Evolutionary conservation across 116 monocot species (phyloP).

Genomic region (Phalaenopsis hybrid): DNA sequence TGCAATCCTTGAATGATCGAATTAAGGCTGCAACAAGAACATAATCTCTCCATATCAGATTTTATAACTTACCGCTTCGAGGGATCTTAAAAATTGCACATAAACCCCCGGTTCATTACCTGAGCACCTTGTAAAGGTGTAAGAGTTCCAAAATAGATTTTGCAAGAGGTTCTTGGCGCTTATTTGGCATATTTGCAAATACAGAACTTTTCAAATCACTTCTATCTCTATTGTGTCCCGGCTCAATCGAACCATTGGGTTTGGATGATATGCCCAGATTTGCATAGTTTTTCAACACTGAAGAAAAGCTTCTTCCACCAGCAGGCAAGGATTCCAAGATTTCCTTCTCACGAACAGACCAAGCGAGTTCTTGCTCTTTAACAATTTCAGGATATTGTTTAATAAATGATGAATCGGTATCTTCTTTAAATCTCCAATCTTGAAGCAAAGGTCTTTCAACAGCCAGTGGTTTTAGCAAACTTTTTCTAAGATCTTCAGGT

Average conservation of each 20-base stretch:
- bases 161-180: conserved; percentile 36
- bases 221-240: conserved; percentile 11
- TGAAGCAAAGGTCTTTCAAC: conserved; percentile 31
- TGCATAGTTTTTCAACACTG: conserved; percentile 14
- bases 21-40: conserved; percentile 8
- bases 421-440: conserved; percentile 74
- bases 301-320: conserved; percentile 10
- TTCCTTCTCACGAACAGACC: conserved; percentile 41
- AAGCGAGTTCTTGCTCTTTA: conserved; percentile 46
- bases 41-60: background rate
- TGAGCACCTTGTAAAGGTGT: conserved; percentile 43
- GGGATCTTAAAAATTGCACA: background rate
- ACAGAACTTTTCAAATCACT: conserved; percentile 6
- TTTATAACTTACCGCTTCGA: background rate
- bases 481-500: conserved; percentile 1
- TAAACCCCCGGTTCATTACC: conserved; percentile 24
- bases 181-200: conserved; percentile 18
- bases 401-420: conserved; percentile 47
- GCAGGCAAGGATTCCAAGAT: conserved; percentile 21
- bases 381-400: conserved; percentile 52
- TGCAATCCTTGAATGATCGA: conserved; percentile 11
- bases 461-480: conserved; percentile 43
- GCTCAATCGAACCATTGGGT: conserved; percentile 8
- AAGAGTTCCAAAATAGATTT: conserved; percentile 50
- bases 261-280: conserved; percentile 15